These are phyloP conservation scores for Emericellopsis cladophorae DNA, from an alignment of 2,329 filamentous ascomycete species.

Conservation along the genomic window DNA sequence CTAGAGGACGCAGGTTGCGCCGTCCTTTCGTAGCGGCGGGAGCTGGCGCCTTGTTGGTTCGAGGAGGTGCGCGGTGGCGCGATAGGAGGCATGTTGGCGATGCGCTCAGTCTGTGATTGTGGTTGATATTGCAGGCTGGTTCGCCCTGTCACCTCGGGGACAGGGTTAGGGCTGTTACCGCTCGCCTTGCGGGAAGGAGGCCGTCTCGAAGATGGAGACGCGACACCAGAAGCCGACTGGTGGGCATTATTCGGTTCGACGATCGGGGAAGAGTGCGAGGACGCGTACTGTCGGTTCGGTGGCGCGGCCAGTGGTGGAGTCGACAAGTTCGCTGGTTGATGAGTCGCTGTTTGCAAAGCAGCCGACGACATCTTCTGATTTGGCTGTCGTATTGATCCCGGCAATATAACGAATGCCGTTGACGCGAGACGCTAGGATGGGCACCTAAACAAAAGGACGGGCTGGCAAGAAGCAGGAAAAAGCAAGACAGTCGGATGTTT, in stretches of 20 bases:
- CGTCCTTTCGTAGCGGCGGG: constrained; percentile 31
- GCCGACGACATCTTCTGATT: constrained; percentile 33
- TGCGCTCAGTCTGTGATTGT: constrained; percentile 28
- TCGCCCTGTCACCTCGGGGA: background rate
- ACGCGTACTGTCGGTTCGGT: constrained; percentile 37
- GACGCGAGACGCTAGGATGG: too few relatives aligned
- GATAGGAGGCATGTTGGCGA: constrained; percentile 54
- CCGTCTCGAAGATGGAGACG: constrained; percentile 40
- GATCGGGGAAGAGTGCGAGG: constrained; percentile 36
- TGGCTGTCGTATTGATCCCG: constrained; percentile 5
- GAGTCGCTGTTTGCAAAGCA: constrained; percentile 47
- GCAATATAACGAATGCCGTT: background rate
- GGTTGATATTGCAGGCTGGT: constrained; percentile 14
- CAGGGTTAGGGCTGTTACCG: constrained; percentile 28
- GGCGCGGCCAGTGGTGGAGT: constrained; percentile 36
- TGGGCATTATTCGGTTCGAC: constrained; percentile 45
- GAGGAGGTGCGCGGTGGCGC: constrained; percentile 76
- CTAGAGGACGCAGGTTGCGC: constrained; percentile 23
- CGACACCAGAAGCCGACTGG: constrained; percentile 24
- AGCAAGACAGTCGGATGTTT: too few relatives aligned
- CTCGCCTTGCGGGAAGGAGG: constrained; percentile 38
- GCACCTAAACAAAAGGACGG: too few relatives aligned
- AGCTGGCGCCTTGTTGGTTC: constrained; percentile 32
- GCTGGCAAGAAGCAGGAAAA: too few relatives aligned
- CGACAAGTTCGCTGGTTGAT: constrained; percentile 37